Base-by-base conservation (phyloP, 441 rosid species). In the Erysimum cheiri region DNA sequence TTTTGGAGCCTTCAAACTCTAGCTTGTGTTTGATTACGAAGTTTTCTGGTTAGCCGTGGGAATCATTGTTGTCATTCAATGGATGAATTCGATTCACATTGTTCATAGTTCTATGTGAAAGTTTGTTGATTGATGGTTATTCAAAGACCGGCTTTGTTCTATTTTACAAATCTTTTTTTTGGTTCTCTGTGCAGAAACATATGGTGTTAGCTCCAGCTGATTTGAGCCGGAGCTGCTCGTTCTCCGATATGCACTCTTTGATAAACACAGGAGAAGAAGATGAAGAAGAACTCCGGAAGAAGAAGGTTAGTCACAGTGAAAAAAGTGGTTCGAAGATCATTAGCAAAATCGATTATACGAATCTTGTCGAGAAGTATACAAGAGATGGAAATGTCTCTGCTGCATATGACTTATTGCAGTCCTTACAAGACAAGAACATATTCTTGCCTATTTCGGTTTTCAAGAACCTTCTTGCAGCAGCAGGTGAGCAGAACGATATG, bases 381-480 rank as follows among this genome's bases (percentile, higher is more conserved):
- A 81, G 72, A 69, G 70, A 65, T 17, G 91, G 92, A 28, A 84
- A 81, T 74, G 55, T 81, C 67, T 81, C 85, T 36, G 80, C 71
- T 53, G 89, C 87, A 12, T 52, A 72, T 44, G 81, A 71, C 44
- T 81, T 93, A 59, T 68, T 88, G 53, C 83, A 72, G 44, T 77
- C 56, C 3, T 67, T 85, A 36, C 80, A 70, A 60, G 76, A 80
- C 47, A 82, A 78, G 72, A 79, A 78, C 66, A 67, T 87, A 13
- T 71, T 68, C 62, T 71, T 82, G 28, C 78, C 77, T n/a, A 29
- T 61, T 33, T 73, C 81, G 4, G 83, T 83, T 73, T 62, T 54
- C 72, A 50, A 58, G 3, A 68, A 36, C 37, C 65, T 78, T 52
- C 71, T 73, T 33, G 64, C 11, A 14, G 72, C 75, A 44, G 53